Percentiles rank a stretch among this genome's conserved stretches.
Conservation (phyloP, 2,329 filamentous ascomycete species). For the Claviceps citrina region DNA sequence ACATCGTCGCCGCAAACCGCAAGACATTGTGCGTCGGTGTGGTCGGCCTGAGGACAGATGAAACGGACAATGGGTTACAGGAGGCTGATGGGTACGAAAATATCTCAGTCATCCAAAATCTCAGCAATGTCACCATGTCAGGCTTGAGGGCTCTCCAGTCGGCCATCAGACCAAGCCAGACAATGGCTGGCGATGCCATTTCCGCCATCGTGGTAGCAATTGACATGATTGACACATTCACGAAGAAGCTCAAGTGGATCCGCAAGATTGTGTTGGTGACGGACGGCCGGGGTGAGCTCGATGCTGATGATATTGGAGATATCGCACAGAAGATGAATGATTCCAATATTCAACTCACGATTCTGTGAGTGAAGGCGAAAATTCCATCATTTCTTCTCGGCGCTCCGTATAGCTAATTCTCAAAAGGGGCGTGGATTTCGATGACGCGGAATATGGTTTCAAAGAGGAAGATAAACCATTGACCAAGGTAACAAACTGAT, state of each 20-base stretch:
- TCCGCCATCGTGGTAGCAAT: conserved; percentile 78
- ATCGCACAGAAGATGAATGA: conserved; percentile 63
- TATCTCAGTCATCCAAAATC: conserved; percentile 63
- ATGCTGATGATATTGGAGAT: conserved; percentile 52
- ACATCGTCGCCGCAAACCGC: conserved; percentile 51
- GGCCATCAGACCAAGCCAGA: conserved; percentile 50
- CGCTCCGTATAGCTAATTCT: background rate
- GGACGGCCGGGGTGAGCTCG: conserved; percentile 59
- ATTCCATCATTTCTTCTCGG: background rate
- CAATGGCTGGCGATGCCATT: conserved; percentile 62
- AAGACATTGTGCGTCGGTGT: conserved; percentile 61
- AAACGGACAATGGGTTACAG: conserved; percentile 52
- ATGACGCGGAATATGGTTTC: conserved; percentile 75
- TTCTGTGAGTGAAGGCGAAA: conserved; percentile 45
- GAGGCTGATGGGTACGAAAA: conserved; percentile 63
- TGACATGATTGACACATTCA: conserved; percentile 67
- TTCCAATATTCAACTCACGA: conserved; percentile 58
- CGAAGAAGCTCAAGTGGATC: conserved; percentile 68
- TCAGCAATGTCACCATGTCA: conserved; percentile 45
- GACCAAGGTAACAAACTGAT: conserved; percentile 41
- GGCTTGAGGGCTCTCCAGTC: conserved; percentile 50
- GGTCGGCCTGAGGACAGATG: conserved; percentile 68
- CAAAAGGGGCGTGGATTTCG: conserved; percentile 79
- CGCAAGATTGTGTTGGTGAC: conserved; percentile 75
- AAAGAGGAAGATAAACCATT: conserved; percentile 76